Percentiles rank a stretch among this genome's conserved stretches.
Conservation (phyloP, 2,329 filamentous ascomycete species). For the Aspergillus eucalypticola region DNA sequence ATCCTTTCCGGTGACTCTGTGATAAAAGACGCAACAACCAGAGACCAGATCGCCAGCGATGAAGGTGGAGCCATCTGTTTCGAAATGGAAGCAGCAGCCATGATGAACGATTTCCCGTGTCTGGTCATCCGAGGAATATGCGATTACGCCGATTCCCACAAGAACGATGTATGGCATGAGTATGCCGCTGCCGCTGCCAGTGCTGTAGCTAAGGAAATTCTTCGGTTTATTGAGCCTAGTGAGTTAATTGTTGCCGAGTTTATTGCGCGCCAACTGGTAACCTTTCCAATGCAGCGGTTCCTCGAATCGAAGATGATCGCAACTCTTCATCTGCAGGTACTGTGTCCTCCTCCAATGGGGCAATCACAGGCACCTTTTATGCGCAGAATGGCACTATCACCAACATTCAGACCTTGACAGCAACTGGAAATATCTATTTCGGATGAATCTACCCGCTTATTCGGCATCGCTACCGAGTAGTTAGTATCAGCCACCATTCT, state of each 20-base stretch:
- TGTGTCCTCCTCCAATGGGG: too few species aligned
- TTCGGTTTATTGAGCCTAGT: not conserved
- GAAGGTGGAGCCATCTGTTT: not conserved
- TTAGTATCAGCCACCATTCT: too few species aligned
- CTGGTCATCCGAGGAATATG: conserved; percentile 3
- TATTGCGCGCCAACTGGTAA: too few species aligned
- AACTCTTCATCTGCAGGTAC: too few species aligned
- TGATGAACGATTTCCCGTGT: not conserved
- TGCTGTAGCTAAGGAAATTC: not conserved
- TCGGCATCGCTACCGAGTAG: too few species aligned
- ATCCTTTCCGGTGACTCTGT: not conserved
- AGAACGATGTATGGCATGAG: not conserved
- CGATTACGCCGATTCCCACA: conserved; percentile 6
- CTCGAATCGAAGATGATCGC: too few species aligned
- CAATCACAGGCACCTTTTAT: too few species aligned
- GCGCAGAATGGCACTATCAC: too few species aligned
- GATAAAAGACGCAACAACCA: not conserved
- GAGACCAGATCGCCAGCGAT: not conserved
- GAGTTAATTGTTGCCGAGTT: not conserved
- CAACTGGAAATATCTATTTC: too few species aligned
- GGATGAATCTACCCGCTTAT: too few species aligned
- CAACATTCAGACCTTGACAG: too few species aligned
- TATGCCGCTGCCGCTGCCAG: not conserved
- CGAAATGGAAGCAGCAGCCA: conserved; percentile 1
- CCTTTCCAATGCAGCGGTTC: too few species aligned